Evolutionary conservation across 2,329 filamentous ascomycete species (phyloP).

Genomic region (Scorias spongiosa): DNA sequence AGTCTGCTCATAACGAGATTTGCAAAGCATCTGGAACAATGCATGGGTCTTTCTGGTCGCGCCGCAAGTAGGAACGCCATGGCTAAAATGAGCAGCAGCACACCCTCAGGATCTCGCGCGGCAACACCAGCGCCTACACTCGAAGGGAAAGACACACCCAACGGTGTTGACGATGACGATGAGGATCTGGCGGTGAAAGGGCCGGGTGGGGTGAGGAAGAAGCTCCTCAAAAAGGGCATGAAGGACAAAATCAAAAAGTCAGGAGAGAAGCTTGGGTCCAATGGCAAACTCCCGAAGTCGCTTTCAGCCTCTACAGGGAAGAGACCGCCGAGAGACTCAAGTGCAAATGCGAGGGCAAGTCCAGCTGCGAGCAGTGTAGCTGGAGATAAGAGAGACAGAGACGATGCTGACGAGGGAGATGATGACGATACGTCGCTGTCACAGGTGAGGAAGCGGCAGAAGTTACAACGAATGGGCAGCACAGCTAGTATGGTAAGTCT

Average conservation of each 20-base stretch:
- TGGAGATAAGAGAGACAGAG: conserved; percentile 19
- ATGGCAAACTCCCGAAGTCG: conserved; percentile 18
- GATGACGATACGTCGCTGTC: conserved; percentile 15
- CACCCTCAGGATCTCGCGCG: conserved; percentile 16
- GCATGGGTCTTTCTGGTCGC: conserved; percentile 41
- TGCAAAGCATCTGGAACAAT: conserved; percentile 46
- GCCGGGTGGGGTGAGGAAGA: conserved; percentile 19
- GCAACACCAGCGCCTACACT: conserved; percentile 14
- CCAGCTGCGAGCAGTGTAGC: conserved; percentile 8
- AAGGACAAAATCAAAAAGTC: conserved; percentile 29
- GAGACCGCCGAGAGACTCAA: conserved; percentile 7
- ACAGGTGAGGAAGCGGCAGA: conserved; percentile 23
- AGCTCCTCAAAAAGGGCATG: conserved; percentile 23
- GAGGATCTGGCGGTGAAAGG: conserved; percentile 12
- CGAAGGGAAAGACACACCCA: conserved; percentile 12
- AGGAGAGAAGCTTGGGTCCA: conserved; percentile 17
- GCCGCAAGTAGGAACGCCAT: conserved; percentile 35
- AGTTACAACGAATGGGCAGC: conserved; percentile 20
- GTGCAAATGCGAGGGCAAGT: conserved; percentile 4
- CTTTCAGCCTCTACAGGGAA: conserved; percentile 6
- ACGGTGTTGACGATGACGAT: conserved; percentile 13
- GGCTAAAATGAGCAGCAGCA: conserved; percentile 26
- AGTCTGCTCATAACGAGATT: conserved; percentile 46
- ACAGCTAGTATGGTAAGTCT: conserved; percentile 17
- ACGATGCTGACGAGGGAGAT: conserved; percentile 18